phyloP scores from a whole-genome alignment of 106 monocot species.

The Amphibolis antarctica region DNA sequence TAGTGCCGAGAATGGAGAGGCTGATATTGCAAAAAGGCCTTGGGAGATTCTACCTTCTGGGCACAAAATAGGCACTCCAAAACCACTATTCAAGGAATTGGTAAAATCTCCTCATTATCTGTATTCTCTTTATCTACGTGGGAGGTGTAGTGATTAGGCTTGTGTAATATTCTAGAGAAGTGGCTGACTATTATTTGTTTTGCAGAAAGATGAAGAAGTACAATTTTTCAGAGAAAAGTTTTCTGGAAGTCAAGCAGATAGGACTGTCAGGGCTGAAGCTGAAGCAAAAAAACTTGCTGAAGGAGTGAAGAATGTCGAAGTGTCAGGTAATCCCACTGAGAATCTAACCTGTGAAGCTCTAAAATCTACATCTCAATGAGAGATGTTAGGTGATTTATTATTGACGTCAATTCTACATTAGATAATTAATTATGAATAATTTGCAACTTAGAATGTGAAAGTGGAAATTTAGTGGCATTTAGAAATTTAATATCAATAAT shows the following conservation, averaged over 20 bases:
- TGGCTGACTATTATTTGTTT: not conserved
- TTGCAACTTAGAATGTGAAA: not conserved
- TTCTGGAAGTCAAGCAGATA: conserved; percentile 95
- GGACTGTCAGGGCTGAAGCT: conserved; percentile 44
- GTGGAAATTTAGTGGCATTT: not conserved
- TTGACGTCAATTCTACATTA: too few relatives aligned
- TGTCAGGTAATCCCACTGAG: conserved; percentile 67
- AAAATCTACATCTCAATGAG: too few relatives aligned
- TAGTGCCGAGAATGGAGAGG: conserved; percentile 57
- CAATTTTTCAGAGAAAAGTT: conserved; percentile 62
- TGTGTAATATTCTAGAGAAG: not conserved
- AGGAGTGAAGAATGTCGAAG: conserved; percentile 43
- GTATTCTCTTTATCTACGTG: not conserved
- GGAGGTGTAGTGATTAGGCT: not conserved
- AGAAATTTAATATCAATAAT: too few relatives aligned
- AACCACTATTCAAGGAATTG: conserved; percentile 85
- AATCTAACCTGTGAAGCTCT: too few relatives aligned
- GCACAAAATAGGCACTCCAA: conserved; percentile 79
- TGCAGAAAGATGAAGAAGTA: conserved; percentile 89
- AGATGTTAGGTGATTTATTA: too few relatives aligned
- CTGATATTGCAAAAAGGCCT: conserved; percentile 45
- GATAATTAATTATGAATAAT: too few relatives aligned
- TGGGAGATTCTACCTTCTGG: conserved; percentile 83
- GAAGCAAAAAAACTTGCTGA: conserved; percentile 59
- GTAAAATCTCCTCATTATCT: conserved; percentile 13